Base-by-base conservation (phyloP, 768 basidiomycete species). In the Termitomyces bulborhizus region DNA sequence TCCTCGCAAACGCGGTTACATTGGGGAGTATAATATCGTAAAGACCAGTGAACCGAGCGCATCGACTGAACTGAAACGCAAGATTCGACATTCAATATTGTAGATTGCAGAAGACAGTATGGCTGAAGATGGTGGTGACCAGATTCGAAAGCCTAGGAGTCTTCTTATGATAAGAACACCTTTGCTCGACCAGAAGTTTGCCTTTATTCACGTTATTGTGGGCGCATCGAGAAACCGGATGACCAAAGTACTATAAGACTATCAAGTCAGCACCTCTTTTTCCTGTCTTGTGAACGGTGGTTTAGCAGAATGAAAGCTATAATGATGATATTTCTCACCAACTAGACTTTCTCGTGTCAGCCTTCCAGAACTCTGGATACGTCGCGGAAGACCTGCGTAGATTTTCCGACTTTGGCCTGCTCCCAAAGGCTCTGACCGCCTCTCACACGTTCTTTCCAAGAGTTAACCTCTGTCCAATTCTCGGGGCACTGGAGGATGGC, bases 341-440 rank as follows among this genome's bases (percentile, higher is more conserved):
- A 8, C 37, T 11, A 15, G 9, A 15, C 7, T 16, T 49, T 39
- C 36, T 13, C 13, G 36, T 37, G 36, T 16, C 36, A 50, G 6
- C 11, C 26, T 29, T 29, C 16, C 6, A 40, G 12, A 18, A 29
- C 3, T 46, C 36, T 61, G 32, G 53, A 56, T 27, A 46, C 60
- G 1, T 47, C 43, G 1, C 48, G 57, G 29, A 57, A 59, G 5
- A 61, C 46, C 32, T 39, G 29, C 57, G 26, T 54, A 4, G 57
- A 59, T 26, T 53, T 43, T 31, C 50, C 39, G 11, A 52, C 32
- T 49, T 46, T 52, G 27, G 60, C 58, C 42, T 57, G 55, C 4
- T 58, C 61, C 61, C 61, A 62, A 13, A 62, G 43, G 40, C 46
- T 55, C 18, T 26, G 36, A 26, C 59, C 59, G 7, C 61, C 56